Percentiles rank a stretch among this genome's conserved stretches.
Evolutionary conservation across 495 filamentous ascomycete species (phyloP).

Genomic region (Xylaria acuta): DNA sequence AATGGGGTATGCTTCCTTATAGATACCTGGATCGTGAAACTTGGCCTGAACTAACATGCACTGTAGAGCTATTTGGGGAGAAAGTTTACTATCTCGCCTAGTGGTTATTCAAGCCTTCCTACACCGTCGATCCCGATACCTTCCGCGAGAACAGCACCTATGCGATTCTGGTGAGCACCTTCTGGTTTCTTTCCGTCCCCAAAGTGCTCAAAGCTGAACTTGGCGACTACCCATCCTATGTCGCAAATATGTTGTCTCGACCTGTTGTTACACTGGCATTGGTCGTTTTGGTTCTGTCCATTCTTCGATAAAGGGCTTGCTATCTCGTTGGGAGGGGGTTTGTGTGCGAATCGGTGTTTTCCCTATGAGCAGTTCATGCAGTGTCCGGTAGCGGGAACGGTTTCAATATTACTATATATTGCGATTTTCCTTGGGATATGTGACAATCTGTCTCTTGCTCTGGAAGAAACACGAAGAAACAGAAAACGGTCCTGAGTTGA

Average conservation of each 20-base stretch:
- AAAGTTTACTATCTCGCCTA: neutral
- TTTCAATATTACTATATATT: neutral
- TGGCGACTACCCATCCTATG: neutral
- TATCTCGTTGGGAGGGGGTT: neutral
- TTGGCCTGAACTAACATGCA: neutral
- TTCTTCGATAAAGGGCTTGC: neutral
- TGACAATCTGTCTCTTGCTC: neutral
- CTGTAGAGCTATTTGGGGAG: neutral
- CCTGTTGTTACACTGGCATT: neutral
- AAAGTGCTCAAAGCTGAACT: constrained; percentile 4
- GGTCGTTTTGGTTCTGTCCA: neutral
- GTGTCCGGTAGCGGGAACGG: neutral
- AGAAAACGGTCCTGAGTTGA: neutral
- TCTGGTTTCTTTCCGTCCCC: constrained; percentile 1
- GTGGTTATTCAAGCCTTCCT: constrained; percentile 8
- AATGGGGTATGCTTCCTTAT: neutral
- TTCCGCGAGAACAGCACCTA: constrained; percentile 11
- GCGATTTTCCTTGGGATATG: neutral
- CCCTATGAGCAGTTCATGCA: neutral
- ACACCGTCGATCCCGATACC: neutral
- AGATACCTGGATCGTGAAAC: neutral
- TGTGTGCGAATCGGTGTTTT: neutral
- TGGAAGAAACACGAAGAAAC: neutral
- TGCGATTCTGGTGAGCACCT: neutral
- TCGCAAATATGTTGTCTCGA: neutral